Percentiles rank a stretch among this genome's conserved stretches.
Evolutionary conservation across 164 flowering plant species (phyloP).

Genomic region (Magnolia kwangsiensis): DNA sequence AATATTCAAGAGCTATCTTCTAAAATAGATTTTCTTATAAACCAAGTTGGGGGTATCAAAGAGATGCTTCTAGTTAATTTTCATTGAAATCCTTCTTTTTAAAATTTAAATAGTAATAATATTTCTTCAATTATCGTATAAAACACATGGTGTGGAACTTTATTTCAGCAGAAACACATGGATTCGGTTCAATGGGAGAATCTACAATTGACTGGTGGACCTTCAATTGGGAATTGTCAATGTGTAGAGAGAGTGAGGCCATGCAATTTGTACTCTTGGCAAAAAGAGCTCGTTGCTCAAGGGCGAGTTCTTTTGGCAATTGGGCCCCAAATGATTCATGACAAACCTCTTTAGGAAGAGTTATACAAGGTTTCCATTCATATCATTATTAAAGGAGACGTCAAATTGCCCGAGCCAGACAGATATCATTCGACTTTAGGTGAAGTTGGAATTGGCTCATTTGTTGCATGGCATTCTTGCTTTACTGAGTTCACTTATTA

Average conservation of each 20-base stretch:
- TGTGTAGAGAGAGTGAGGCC: background rate
- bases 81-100: constrained; percentile 4
- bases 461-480: background rate
- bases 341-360: background rate
- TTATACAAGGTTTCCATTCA: background rate
- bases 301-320: background rate
- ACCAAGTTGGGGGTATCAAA: background rate
- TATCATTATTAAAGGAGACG: background rate
- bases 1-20: background rate
- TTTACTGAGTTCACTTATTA: background rate
- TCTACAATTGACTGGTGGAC: background rate
- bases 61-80: background rate
- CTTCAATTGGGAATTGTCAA: background rate
- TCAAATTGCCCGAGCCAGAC: constrained; percentile 1
- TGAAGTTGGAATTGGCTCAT: constrained; percentile 1
- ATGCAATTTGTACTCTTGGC: background rate
- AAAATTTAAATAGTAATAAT: background rate
- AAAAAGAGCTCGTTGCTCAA: background rate
- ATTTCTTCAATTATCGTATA: background rate
- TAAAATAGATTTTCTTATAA: background rate
- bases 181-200: background rate
- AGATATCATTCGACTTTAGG: constrained; percentile 4
- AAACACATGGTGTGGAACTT: background rate
- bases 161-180: background rate
- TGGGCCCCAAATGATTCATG: background rate